Base-by-base conservation (phyloP, 2,329 filamentous ascomycete species). In the Fusarium sp. region DNA sequence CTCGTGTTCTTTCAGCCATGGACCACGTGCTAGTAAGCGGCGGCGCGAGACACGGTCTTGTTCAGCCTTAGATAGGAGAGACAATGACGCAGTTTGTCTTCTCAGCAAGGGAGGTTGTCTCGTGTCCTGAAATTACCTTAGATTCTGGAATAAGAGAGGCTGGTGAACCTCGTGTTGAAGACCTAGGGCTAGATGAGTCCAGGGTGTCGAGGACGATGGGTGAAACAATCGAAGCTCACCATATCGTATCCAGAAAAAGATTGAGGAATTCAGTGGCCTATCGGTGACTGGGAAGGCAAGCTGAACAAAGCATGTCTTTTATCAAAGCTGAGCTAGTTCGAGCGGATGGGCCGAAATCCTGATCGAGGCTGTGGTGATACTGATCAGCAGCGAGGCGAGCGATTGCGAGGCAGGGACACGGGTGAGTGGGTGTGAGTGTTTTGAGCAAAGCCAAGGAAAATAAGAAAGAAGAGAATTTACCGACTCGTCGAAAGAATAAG, bases 1-100 rank as follows among this genome's bases (percentile, higher is more conserved):
- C 67, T 76, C 75, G 76, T 78, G 75, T 76, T 75, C 61, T 48
- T 63, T 58, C 48, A 61, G 55, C 62, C 63, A 66, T 66, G 35
- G 49, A 55, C 70, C 73, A 77, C 73, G 67, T 74, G 69, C 63
- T 57, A 59, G 44, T 68, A 45, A 68, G 57, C 55, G 61, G 63
- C 72, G 51, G 49, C 59, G 59, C 62, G 55, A 68, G 47, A 72
- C 63, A 75, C 61, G 47, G 56, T 41, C 54, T 59, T 41, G 51
- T 57, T 74, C 72, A 72, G 71, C 72, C 72, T 69, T 72, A 74
- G 51, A 48, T 28, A 67, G 47, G 51, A 51, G 36, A 55, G 35
- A 36, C 42, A 58, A 72, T 71, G 57, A 65, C 48, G 59, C 38
- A 72, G 45, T 65, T 45, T 58, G 44, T 64, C 42, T 58, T 57